Conservation (phyloP, 345 rosid species). For the Corchorus olitorius region DNA sequence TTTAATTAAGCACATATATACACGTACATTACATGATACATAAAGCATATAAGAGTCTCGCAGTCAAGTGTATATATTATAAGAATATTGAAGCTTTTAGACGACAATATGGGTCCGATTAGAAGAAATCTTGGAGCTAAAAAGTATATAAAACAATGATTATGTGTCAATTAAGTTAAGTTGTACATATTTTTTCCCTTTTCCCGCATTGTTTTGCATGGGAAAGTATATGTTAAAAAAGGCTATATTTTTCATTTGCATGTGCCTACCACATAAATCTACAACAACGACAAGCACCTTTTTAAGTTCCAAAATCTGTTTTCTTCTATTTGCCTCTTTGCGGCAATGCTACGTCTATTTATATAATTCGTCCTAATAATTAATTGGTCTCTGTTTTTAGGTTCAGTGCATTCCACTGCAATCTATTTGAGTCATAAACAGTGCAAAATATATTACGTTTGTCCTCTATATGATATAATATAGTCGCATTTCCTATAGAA, state of each 20-base stretch:
- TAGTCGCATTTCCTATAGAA: not conserved
- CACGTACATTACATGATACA: not conserved
- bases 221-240: not conserved
- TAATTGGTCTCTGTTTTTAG: not conserved
- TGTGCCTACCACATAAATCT: not conserved
- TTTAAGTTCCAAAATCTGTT: conserved; percentile 14
- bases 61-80: not conserved
- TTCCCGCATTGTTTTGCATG: not conserved
- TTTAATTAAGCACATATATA: too few species aligned
- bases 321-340: not conserved
- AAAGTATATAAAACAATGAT: not conserved
- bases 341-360: not conserved
- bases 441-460: not conserved
- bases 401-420: conserved; percentile 9
- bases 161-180: not conserved
- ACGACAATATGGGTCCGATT: not conserved
- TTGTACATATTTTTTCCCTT: not conserved
- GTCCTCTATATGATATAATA: too few species aligned
- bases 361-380: not conserved
- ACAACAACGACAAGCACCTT: not conserved
- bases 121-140: not conserved
- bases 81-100: not conserved
- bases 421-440: not conserved
- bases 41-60: not conserved
- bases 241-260: not conserved